Percentiles rank a stretch among this genome's conserved stretches.
These are phyloP conservation scores for Teunomyces cretensis DNA, from an alignment of 805 yeast species.

Conservation along the genomic window DNA sequence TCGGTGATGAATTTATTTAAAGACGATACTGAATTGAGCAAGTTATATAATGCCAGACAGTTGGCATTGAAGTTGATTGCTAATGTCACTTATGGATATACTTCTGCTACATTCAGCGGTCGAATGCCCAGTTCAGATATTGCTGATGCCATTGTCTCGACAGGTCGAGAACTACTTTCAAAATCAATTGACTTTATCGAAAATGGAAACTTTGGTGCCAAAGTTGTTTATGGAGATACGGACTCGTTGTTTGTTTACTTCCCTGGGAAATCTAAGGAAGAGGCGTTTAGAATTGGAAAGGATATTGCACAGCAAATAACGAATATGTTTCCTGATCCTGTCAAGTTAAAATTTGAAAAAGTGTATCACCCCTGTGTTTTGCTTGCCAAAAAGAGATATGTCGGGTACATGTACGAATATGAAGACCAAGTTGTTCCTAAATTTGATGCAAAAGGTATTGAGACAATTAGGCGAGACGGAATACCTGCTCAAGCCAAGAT, in stretches of 20 bases:
- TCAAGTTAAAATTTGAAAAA: constrained; percentile 84
- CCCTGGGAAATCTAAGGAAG: constrained; percentile 74
- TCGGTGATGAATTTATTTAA: constrained; percentile 59
- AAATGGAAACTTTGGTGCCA: constrained; percentile 70
- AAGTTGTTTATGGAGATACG: constrained; percentile 95
- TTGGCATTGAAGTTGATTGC: constrained; percentile 87
- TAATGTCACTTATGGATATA: constrained; percentile 93
- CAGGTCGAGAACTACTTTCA: constrained; percentile 82
- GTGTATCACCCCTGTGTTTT: constrained; percentile 86
- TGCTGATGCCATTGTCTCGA: constrained; percentile 91
- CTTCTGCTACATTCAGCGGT: constrained; percentile 93
- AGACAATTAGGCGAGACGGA: constrained; percentile 92
- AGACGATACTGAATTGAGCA: constrained; percentile 48
- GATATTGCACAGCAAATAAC: constrained; percentile 69
- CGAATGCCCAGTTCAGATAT: constrained; percentile 96
- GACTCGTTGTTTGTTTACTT: constrained; percentile 89
- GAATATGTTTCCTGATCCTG: constrained; percentile 70
- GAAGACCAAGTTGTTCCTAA: constrained; percentile 54
- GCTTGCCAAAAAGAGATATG: constrained; percentile 85
- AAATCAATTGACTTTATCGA: constrained; percentile 72
- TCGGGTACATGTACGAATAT: constrained; percentile 75
- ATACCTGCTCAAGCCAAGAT: constrained; percentile 88
- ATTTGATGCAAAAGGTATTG: constrained; percentile 96
- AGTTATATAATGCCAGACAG: constrained; percentile 72
- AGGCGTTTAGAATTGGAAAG: constrained; percentile 75